Conservation (phyloP, 108 stramenopile genomes). For the Cyclotella distinguenda region DNA sequence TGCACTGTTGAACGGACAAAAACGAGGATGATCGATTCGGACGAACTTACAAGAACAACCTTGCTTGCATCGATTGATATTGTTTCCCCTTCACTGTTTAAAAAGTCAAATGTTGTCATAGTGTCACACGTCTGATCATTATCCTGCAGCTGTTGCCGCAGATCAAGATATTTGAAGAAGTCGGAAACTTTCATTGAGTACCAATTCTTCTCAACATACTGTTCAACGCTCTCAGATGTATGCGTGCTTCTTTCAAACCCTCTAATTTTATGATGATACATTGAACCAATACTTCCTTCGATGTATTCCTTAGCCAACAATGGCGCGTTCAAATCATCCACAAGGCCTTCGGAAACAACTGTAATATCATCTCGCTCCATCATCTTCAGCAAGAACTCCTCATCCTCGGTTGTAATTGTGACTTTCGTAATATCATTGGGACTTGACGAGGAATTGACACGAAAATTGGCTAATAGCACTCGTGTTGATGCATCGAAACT, state of each 20-base stretch:
- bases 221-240: not conserved
- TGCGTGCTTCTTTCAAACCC: constrained; percentile 39
- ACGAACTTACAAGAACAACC: constrained; percentile 44
- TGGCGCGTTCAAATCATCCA: constrained; percentile 33
- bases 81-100: constrained; percentile 40
- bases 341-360: constrained; percentile 60
- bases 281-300: constrained; percentile 30
- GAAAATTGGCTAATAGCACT: constrained; percentile 58
- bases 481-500: constrained; percentile 54
- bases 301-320: constrained; percentile 57
- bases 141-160: constrained; percentile 10
- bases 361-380: constrained; percentile 73
- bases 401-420: constrained; percentile 26
- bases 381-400: constrained; percentile 55
- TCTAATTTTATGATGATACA: constrained; percentile 61
- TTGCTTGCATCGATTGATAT: constrained; percentile 42
- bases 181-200: constrained; percentile 61
- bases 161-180: constrained; percentile 53
- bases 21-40: too few relatives aligned
- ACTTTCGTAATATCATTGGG: not conserved
- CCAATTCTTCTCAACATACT: constrained; percentile 31
- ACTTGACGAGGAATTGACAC: not conserved
- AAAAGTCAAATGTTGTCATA: constrained; percentile 37
- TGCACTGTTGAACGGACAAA: too few relatives aligned
- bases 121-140: not conserved